phyloP scores from a whole-genome alignment of 495 filamentous ascomycete genomes.

The Penicillium ochrochloron region DNA sequence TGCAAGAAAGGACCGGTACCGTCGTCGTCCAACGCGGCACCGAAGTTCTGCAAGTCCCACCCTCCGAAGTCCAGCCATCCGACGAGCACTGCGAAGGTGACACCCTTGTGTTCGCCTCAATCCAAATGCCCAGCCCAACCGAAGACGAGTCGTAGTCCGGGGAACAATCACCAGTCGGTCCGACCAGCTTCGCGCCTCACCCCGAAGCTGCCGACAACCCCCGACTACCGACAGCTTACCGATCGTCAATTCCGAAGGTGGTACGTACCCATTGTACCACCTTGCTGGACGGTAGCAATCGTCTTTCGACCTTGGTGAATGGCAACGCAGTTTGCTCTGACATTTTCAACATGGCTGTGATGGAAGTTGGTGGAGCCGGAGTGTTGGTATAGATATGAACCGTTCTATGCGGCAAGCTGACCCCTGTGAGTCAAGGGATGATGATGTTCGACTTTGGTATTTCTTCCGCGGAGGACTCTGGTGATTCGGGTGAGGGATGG shows the following conservation, averaged over 20 bases:
- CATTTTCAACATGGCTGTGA: neutral
- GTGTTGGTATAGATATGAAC: neutral
- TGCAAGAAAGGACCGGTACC: conserved; percentile 48
- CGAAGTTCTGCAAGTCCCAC: conserved; percentile 2
- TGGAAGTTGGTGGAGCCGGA: neutral
- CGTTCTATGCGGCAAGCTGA: neutral
- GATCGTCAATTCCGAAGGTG: neutral
- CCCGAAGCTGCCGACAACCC: neutral
- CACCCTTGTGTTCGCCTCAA: neutral
- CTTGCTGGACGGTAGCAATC: neutral
- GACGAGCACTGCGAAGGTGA: conserved; percentile 13
- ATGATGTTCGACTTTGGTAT: neutral
- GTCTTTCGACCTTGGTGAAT: neutral
- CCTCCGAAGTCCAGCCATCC: neutral
- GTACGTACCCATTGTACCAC: neutral
- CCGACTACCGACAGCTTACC: neutral
- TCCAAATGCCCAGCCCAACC: neutral
- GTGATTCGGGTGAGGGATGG: neutral
- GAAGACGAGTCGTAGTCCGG: neutral
- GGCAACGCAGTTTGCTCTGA: neutral
- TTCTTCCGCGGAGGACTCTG: neutral
- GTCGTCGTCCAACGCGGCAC: conserved; percentile 32
- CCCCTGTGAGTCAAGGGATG: neutral
- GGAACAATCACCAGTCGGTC: neutral
- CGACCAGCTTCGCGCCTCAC: neutral